phyloP scores from a whole-genome alignment of 192 early-diverging fungal genomes.

The Podila epigama region DNA sequence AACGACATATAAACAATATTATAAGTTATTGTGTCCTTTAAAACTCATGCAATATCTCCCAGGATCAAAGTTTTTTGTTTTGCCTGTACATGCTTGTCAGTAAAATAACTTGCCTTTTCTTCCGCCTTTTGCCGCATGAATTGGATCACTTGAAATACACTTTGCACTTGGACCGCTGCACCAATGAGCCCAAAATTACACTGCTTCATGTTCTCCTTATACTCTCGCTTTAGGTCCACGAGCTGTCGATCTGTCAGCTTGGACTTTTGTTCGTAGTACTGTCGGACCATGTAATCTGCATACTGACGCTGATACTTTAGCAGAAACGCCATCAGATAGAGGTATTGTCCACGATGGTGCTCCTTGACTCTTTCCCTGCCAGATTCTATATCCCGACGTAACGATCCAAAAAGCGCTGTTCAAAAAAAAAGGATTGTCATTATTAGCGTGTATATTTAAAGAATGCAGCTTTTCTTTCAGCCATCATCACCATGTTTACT shows the following conservation, averaged over 20 bases:
- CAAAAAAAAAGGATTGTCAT: not conserved
- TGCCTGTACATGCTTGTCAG: too few species aligned
- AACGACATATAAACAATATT: not conserved
- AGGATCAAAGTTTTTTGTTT: too few species aligned
- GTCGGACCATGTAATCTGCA: conserved; percentile 15
- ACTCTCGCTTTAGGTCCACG: conserved; percentile 2
- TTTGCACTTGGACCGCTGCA: conserved; percentile 23
- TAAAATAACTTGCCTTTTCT: conserved; percentile 18
- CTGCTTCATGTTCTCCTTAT: conserved; percentile 2
- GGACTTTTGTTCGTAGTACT: conserved; percentile 17
- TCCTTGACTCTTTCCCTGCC: conserved; percentile 50
- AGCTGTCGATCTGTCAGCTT: not conserved
- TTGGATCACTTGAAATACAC: conserved; percentile 39
- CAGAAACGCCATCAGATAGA: conserved; percentile 50
- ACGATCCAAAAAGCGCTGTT: conserved; percentile 43
- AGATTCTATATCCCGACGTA: conserved; percentile 50
- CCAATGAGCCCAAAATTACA: conserved; percentile 53
- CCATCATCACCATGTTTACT: not conserved
- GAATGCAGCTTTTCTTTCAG: too few species aligned
- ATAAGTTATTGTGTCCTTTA: not conserved
- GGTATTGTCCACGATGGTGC: conserved; percentile 47
- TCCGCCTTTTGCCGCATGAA: conserved; percentile 41
- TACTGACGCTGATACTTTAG: conserved; percentile 42
- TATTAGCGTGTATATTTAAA: not conserved
- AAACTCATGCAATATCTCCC: not conserved